These are phyloP conservation scores for Pyrenophora teres DNA, from an alignment of 2,329 filamentous ascomycete genomes.

Conservation along the genomic window DNA sequence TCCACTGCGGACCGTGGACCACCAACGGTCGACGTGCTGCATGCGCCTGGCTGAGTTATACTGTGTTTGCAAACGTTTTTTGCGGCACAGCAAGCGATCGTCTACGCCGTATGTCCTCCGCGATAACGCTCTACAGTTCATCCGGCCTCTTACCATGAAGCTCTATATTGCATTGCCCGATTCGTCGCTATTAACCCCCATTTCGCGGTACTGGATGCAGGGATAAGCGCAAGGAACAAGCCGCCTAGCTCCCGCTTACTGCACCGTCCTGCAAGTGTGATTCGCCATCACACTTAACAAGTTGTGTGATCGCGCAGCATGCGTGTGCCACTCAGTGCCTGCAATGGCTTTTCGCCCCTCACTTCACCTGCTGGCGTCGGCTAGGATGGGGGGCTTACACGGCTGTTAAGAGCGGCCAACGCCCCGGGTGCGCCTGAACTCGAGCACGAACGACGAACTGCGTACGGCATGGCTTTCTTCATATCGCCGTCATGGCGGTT, in stretches of 20 bases:
- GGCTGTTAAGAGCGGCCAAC: conserved; percentile 29
- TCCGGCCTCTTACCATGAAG: conserved; percentile 6
- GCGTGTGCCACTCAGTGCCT: conserved; percentile 41
- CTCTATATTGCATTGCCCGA: conserved; percentile 22
- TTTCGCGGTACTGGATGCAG: conserved; percentile 9
- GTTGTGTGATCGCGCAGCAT: conserved; percentile 38
- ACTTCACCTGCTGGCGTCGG: conserved; percentile 19
- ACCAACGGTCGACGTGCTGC: no score
- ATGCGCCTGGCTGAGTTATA: no score
- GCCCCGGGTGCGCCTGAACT: conserved; percentile 22
- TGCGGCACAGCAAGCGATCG: conserved; percentile 3
- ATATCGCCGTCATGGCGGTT: conserved; percentile 61
- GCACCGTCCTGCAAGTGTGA: conserved; percentile 18
- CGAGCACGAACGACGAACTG: conserved; percentile 12
- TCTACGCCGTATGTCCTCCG: conserved; percentile 11
- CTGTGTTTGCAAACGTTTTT: not conserved
- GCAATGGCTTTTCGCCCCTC: conserved; percentile 32
- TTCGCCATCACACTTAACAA: conserved; percentile 30
- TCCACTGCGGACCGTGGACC: not conserved
- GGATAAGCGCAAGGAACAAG: conserved; percentile 21
- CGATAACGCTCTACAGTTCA: conserved; percentile 1
- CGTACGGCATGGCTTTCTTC: conserved; percentile 51
- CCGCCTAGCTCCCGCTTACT: conserved; percentile 22
- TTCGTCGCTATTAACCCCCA: conserved; percentile 21
- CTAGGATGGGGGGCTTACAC: conserved; percentile 23